These are phyloP conservation scores for Aspergillus novoparasiticus DNA, from an alignment of 2,329 filamentous ascomycete species.

Conservation along the genomic window DNA sequence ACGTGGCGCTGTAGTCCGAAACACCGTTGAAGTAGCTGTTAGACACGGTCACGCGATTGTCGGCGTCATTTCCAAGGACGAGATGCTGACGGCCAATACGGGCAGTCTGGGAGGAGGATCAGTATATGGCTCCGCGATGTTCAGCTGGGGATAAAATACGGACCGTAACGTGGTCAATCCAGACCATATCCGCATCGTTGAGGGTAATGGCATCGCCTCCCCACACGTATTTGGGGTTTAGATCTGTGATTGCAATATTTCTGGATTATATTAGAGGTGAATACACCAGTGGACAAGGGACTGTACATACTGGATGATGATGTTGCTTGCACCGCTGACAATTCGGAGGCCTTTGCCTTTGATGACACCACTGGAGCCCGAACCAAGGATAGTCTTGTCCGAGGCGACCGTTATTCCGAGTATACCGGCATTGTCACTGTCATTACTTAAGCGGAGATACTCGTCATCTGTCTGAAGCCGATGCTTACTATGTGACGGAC, in stretches of 20 bases:
- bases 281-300: too few relatives aligned
- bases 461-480: too few relatives aligned
- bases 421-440: constrained; percentile 53
- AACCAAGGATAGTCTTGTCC: constrained; percentile 61
- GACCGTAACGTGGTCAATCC: constrained; percentile 46
- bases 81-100: constrained; percentile 63
- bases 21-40: constrained; percentile 62
- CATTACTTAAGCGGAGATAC: not conserved
- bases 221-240: constrained; percentile 62
- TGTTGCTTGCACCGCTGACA: constrained; percentile 51
- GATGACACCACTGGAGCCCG: constrained; percentile 57
- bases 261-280: not conserved
- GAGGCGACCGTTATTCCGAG: constrained; percentile 56
- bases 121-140: not conserved
- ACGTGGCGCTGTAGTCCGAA: constrained; percentile 58
- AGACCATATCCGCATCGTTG: constrained; percentile 45
- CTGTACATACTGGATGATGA: constrained; percentile 56
- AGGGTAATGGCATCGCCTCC: constrained; percentile 61
- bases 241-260: constrained; percentile 58
- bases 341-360: constrained; percentile 61
- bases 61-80: constrained; percentile 57
- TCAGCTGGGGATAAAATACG: not conserved
- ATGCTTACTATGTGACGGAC: constrained; percentile 36
- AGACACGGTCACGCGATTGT: constrained; percentile 61
- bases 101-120: constrained; percentile 41